Conservation (phyloP, 306 rosid species). For the Lagenaria siceraria region DNA sequence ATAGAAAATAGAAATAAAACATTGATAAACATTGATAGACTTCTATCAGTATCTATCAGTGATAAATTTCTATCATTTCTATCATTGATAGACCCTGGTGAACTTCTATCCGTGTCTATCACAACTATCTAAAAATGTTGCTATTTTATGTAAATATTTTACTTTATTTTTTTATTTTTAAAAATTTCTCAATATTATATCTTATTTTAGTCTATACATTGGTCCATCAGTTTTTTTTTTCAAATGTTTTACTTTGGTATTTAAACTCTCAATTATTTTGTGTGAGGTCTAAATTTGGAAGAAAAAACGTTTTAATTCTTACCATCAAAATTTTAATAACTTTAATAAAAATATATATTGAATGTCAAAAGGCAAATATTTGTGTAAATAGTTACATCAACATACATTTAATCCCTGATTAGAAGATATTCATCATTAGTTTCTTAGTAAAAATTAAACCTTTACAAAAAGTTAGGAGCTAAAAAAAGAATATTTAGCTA, state of each 20-base stretch:
- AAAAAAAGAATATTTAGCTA: too few relatives aligned
- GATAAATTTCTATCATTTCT: too few relatives aligned
- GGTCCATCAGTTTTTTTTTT: not conserved
- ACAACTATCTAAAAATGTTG: too few relatives aligned
- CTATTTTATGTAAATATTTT: too few relatives aligned
- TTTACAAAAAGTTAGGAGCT: not conserved
- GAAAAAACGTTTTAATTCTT: not conserved
- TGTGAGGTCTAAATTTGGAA: not conserved
- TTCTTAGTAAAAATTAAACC: not conserved
- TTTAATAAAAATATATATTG: too few relatives aligned
- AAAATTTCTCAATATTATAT: too few relatives aligned
- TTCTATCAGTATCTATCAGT: too few relatives aligned
- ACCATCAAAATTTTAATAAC: not conserved
- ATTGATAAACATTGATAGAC: too few relatives aligned
- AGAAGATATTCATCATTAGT: not conserved
- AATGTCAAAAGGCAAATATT: not conserved
- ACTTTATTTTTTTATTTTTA: too few relatives aligned
- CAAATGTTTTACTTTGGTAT: not conserved
- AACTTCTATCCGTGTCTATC: too few relatives aligned
- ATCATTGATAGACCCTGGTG: too few relatives aligned
- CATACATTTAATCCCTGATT: not conserved
- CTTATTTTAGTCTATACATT: not conserved
- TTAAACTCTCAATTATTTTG: not conserved
- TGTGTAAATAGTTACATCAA: not conserved
- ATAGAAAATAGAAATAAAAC: too few relatives aligned